Base-by-base conservation (phyloP, 139 green algal genomes). In the Chlamydomonas sp. region DNA sequence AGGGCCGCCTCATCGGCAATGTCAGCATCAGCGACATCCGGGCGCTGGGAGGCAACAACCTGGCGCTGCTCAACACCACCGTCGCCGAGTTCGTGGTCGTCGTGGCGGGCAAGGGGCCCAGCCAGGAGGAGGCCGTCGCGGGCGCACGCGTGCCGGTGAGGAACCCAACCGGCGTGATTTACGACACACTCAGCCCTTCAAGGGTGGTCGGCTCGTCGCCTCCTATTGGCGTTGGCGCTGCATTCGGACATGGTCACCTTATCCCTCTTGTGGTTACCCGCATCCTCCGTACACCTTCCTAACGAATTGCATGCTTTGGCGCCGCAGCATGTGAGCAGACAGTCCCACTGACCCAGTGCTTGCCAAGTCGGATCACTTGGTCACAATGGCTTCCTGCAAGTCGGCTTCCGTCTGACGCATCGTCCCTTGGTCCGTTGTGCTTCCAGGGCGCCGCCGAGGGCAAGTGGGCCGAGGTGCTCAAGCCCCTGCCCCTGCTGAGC, bases 21-120 rank as follows among this genome's bases (percentile, higher is more conserved):
- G 91, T 96, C 83, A 92, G 84, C 49, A 83, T 95, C 72, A 93
- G 89, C 14, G 94, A 96, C 71, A 89, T 96, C 60, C 87, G 91
- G 59, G 80, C 75, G 68, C 74, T 93, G 58, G 61, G 64, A n/a
- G 15, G 67, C 17, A 80, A 90, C 62, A 79, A 80, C 79, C 90
- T 86, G 63, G 84, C 59, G 62, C 72, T 80, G 77, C 87, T 93
- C 63, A 20, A 77, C 63, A 57, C 0, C 18, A 63, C 87, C 6
- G 90, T 90, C 9, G 74, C 68, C 5, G 83, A 91, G 69, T 91
- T 86, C 73, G 63, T 69, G 10, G 74, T 78, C 16, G 61, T 82
- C 49, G 31, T 77, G 8, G 14, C 64, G 2, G 89, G 85, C 79
- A 89, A 89, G 85, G 85, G 85, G 31, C 85, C 85, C 5, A 80